A percentile compares a stretch with the other conserved stretches of the same genome.
phyloP scores from a whole-genome alignment of 1,284 basidiomycete species.

The Boletellus deceptivus region DNA sequence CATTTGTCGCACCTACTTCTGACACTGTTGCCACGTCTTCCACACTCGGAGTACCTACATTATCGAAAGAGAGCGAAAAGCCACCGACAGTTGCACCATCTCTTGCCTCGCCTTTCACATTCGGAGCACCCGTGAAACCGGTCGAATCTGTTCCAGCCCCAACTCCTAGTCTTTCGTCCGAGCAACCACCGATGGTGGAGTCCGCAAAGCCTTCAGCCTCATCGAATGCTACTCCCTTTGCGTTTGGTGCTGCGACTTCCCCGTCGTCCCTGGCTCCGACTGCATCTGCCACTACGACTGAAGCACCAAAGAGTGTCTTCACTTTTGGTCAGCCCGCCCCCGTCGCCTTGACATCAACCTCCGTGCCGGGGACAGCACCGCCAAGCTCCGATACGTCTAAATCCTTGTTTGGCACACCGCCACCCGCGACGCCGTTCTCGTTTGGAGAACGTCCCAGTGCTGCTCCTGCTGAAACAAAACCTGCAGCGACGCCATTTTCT shows the following conservation, averaged over 20 bases:
- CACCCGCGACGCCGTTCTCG: constrained; percentile 26
- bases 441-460: constrained; percentile 27
- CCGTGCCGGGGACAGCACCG: constrained; percentile 2
- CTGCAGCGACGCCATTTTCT: constrained; percentile 26
- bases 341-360: constrained; percentile 6
- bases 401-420: constrained; percentile 26
- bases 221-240: constrained; percentile 11
- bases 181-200: constrained; percentile 9
- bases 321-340: constrained; percentile 24
- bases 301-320: constrained; percentile 28
- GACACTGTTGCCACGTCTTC: constrained; percentile 10
- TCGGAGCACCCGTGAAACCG: constrained; percentile 22
- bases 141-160: constrained; percentile 12
- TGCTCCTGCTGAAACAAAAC: constrained; percentile 22
- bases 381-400: constrained; percentile 22
- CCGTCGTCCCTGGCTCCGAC: neutral
- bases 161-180: constrained; percentile 2
- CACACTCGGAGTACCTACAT: neutral
- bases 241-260: constrained; percentile 18
- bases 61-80: constrained; percentile 23
- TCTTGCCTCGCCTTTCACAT: constrained; percentile 17
- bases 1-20: constrained; percentile 14
- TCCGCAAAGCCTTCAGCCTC: constrained; percentile 5
- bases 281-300: constrained; percentile 8
- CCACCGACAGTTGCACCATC: neutral